Evolutionary conservation across 169 alveolate genomes (phyloP), one percentile per base, ranked within the genome.

Genomic region (Babesia gibsoni): DNA sequence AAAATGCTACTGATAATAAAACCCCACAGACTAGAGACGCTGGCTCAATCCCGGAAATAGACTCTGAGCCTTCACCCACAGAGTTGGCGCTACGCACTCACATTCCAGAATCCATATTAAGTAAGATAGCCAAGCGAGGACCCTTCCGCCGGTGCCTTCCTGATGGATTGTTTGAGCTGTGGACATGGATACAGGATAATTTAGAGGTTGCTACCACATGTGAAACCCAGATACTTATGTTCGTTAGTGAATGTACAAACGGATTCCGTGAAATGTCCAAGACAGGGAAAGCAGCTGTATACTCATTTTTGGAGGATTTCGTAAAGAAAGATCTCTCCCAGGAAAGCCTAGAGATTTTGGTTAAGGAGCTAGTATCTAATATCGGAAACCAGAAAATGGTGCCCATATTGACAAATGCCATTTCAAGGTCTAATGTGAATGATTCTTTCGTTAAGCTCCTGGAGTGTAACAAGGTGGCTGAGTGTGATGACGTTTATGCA

Each of bases 151-250:
- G 64, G 25, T 30, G 65, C 18, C 18, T 64, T 7, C 12, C 68
- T 6, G 72, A 67, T 52, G 79, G 79, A 12, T 16, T 67, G 32
- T 67, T 35, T 16, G 68, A 54, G 39, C 56, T 67, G 18, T 59
- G 54, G 0, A 23, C 1, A 14, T 67, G 79, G 79, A 14, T 67
- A n/a, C 39, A 67, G 2, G 69, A 39, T 0, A 52, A 67, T 23
- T 8, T 52, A 27, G 79, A 67, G 14, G n/a, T 43, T 4, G 56
- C 79, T 6, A 0, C 20, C 32, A 42, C 7, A 7, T n/a, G 50
- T 20, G 69, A 67, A 22, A 23, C 0, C 8, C 7, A 58, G 29
- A 29, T 67, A 9, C 32, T 67, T 20, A 20, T 16, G 46, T 54
- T 67, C 35, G 36, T 67, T 1, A 2, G 72, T 18, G 73, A 59